A percentile compares a stretch with the other conserved stretches of the same genome.
Conservation (phyloP, 208 protist species). For the Herpetomonas samuelpessoai region DNA sequence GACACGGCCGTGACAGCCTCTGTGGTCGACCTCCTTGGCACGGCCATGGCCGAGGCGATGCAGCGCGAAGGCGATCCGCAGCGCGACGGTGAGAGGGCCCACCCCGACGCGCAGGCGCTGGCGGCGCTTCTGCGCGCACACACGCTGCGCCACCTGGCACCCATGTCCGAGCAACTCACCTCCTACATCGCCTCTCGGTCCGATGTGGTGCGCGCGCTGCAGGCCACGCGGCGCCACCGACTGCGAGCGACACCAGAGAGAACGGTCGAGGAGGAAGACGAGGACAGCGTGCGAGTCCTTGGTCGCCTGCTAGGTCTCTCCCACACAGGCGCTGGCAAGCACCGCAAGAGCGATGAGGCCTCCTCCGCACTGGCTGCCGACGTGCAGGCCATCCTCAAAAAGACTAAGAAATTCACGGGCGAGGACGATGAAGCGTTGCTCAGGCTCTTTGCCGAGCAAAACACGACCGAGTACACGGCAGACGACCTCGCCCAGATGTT, state of each 20-base stretch:
- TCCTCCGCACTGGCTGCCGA: not conserved
- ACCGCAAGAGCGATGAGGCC: not conserved
- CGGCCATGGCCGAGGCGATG: not conserved
- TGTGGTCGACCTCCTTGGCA: slow-evolving; percentile 9
- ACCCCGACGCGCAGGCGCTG: not conserved
- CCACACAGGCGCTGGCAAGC: not conserved
- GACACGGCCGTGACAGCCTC: slow-evolving; percentile 22
- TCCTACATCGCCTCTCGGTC: not conserved
- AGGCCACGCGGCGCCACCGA: no score
- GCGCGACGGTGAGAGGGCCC: not conserved
- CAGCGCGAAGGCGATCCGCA: not conserved
- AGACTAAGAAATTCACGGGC: not conserved
- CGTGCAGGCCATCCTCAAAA: not conserved
- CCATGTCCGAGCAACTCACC: not conserved
- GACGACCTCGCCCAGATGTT: slow-evolving; percentile 21
- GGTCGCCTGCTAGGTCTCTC: no score
- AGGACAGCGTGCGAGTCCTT: no score
- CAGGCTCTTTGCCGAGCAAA: not conserved
- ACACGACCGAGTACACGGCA: slow-evolving; percentile 9
- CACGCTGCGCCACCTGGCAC: not conserved
- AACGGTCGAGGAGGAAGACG: no score
- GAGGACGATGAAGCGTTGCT: not conserved
- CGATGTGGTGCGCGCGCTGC: not conserved
- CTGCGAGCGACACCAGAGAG: no score
- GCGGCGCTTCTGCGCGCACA: not conserved